These are phyloP conservation scores for Strigomonas culicis DNA, from an alignment of 208 protist species.

Conservation along the genomic window DNA sequence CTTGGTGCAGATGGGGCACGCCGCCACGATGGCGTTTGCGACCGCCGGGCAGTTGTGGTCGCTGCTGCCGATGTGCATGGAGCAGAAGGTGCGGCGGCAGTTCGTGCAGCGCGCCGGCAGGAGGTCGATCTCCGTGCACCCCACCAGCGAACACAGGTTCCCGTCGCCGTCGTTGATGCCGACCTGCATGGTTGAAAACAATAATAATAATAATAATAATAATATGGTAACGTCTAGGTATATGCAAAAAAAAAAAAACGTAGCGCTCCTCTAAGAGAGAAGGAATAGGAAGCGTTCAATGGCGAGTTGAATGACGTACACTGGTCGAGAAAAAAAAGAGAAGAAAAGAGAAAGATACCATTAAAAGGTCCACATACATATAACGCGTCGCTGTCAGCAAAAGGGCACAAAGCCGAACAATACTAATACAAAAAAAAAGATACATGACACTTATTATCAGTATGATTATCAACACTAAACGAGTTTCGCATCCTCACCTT, in stretches of 20 bases:
- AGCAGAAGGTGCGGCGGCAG: constrained; percentile 78
- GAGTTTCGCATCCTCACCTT: background rate
- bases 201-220: background rate
- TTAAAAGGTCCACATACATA: too few species aligned
- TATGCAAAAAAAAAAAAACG: background rate
- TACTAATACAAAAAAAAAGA: constrained; percentile 1
- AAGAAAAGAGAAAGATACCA: background rate
- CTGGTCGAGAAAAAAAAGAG: constrained; percentile 4
- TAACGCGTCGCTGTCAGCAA: too few species aligned
- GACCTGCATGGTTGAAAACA: constrained; percentile 66
- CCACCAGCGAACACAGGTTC: constrained; percentile 55
- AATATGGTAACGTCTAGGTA: background rate
- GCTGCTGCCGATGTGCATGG: constrained; percentile 51
- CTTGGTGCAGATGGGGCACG: constrained; percentile 47
- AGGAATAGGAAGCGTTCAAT: background rate
- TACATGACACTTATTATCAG: background rate
- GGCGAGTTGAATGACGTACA: background rate
- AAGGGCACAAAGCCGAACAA: background rate
- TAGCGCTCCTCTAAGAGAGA: background rate
- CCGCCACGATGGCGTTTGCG: constrained; percentile 29
- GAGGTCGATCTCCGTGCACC: constrained; percentile 71
- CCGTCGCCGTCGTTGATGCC: constrained; percentile 71
- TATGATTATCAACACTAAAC: background rate
- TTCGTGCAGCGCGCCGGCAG: constrained; percentile 61
- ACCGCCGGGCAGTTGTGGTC: constrained; percentile 54